A percentile compares a stretch with the other conserved stretches of the same genome.
Conservation (phyloP, 1,139 yeast genomes). For the Taiozyma sp. region DNA sequence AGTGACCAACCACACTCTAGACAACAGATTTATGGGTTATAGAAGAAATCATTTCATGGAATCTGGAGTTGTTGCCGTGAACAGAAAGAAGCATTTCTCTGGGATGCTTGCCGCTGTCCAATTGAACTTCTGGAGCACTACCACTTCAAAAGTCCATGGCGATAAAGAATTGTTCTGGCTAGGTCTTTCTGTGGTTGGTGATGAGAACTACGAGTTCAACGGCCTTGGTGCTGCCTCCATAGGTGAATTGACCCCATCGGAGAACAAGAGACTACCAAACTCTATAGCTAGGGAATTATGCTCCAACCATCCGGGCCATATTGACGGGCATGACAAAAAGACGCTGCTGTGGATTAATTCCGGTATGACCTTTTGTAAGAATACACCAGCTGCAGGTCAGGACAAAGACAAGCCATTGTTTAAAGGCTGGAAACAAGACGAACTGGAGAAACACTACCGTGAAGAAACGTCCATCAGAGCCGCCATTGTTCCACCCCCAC, state of each 20-base stretch:
- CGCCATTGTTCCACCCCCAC: conserved; percentile 23
- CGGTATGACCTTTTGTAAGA: conserved; percentile 48
- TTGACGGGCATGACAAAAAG: conserved; percentile 26
- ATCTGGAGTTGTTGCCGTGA: conserved; percentile 47
- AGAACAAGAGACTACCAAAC: conserved; percentile 14
- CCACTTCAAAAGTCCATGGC: conserved; percentile 37
- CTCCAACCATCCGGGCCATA: conserved; percentile 43
- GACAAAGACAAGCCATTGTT: conserved; percentile 18
- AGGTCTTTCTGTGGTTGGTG: conserved; percentile 45
- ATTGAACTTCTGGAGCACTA: conserved; percentile 27
- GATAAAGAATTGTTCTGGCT: conserved; percentile 59
- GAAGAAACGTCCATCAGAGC: conserved; percentile 12
- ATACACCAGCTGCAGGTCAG: conserved; percentile 18
- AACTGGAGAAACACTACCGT: conserved; percentile 9
- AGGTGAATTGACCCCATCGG: conserved; percentile 29
- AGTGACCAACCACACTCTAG: conserved; percentile 35
- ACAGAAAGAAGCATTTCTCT: conserved; percentile 39
- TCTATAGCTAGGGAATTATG: conserved; percentile 31
- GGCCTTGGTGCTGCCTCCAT: conserved; percentile 40
- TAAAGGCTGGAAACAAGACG: conserved; percentile 4
- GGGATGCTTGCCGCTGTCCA: conserved; percentile 41
- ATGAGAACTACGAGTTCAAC: conserved; percentile 38
- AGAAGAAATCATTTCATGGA: conserved; percentile 48
- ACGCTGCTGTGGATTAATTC: conserved; percentile 50
- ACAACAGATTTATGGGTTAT: conserved; percentile 41